These are phyloP conservation scores for Sphenostylis stenocarpa DNA, from an alignment of 306 rosid species.

Conservation along the genomic window DNA sequence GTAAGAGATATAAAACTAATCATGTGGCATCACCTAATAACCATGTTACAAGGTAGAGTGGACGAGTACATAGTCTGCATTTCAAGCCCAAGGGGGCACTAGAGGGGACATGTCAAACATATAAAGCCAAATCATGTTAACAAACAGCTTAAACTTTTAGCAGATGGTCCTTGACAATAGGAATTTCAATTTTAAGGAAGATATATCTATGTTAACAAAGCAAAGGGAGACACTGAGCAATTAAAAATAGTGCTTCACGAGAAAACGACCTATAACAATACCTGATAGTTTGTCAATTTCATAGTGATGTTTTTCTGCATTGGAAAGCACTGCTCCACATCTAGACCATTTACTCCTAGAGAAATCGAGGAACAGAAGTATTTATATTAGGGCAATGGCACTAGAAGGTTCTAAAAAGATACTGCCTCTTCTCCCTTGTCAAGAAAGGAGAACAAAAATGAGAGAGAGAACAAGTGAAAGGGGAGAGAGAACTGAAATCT, in stretches of 20 bases:
- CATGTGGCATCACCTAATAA: neutral
- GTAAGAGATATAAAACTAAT: constrained; percentile 1
- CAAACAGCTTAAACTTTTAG: neutral
- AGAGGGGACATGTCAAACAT: neutral
- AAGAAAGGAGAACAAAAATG: neutral
- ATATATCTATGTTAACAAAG: neutral
- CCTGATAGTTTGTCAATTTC: constrained; percentile 79
- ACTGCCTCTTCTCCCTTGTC: neutral
- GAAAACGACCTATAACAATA: constrained; percentile 31
- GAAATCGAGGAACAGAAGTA: constrained; percentile 1
- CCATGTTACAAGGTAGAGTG: neutral
- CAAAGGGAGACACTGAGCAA: constrained; percentile 1
- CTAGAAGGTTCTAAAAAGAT: constrained; percentile 29
- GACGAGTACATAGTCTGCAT: neutral
- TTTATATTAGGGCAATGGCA: constrained; percentile 29
- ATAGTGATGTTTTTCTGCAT: constrained; percentile 63
- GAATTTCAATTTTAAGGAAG: neutral
- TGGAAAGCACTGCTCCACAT: constrained; percentile 74
- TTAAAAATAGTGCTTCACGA: neutral
- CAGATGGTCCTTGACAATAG: neutral
- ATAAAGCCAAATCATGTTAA: neutral
- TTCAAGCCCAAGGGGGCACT: neutral
- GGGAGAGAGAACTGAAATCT: neutral
- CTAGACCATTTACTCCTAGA: constrained; percentile 60
- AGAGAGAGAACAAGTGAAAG: neutral